Evolutionary conservation across 495 filamentous ascomycete genomes (phyloP), one percentile per base, ranked within the genome.

Genomic region (Talaromyces wortmannii): DNA sequence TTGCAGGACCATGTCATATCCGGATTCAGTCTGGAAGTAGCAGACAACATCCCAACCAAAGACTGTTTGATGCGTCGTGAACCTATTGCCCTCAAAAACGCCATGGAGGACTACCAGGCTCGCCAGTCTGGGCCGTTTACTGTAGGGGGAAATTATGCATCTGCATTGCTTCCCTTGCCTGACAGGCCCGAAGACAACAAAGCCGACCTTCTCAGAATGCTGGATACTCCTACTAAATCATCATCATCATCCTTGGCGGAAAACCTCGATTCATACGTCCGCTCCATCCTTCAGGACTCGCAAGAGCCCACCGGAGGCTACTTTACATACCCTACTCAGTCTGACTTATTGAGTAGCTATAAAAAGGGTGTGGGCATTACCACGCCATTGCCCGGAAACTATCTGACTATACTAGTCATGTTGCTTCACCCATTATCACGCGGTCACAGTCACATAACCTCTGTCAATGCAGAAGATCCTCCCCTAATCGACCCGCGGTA

Each of bases 1-100:
- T 60, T 79, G 16, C 71, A 75, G 44, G 77, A 82, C 17, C 79
- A 80, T 53, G 63, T 62, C 50, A 65, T 69, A 42, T 56, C 50
- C 10, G 4, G 59, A 0, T 10, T 44, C 0, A 33, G 46, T 2
- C 62, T 56, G 3, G 44, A 46, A 46, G 44, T 46, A 7, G 10
- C 7, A 46, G 44, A 46, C 7, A 13, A 15, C 7, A 17, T 46
- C 7, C 13, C 13, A 2, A 46, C 44, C 15, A 46, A 46, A 46
- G 44, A 46, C 17, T 3, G 17, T 23, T 7, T 46, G n/a, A 46
- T 46, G 44, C 44, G 15, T 8, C 48, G 47, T 0, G 52, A 45
- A 17, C 57, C 51, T 18, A 46, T 54, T 13, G 46, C 13, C 7
- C 30, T 40, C 12, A 7, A 50, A 43, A 23, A 1, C 4, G 55